Evolutionary conservation across 2,329 filamentous ascomycete species (phyloP).

Genomic region (Penicillium griseofulvum): DNA sequence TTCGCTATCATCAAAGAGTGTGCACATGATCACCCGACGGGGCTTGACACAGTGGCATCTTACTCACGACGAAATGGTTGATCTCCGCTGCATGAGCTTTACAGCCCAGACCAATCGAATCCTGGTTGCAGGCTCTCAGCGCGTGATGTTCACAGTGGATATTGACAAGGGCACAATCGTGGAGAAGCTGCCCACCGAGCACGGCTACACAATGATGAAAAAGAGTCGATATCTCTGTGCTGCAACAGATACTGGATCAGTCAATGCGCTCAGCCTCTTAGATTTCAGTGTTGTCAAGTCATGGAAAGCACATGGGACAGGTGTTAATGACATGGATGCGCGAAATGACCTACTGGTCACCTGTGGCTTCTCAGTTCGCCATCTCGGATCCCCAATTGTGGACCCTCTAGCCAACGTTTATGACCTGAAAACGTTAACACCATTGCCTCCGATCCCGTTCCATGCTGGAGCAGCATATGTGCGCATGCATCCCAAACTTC

Average conservation of each 20-base stretch:
- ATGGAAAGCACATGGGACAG: slow-evolving; percentile 86
- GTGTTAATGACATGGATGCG: slow-evolving; percentile 95
- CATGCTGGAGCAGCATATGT: slow-evolving; percentile 92
- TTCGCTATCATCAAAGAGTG: slow-evolving; percentile 74
- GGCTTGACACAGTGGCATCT: slow-evolving; percentile 89
- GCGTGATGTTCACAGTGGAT: slow-evolving; percentile 75
- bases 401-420: slow-evolving; percentile 95
- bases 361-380: slow-evolving; percentile 85
- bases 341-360: slow-evolving; percentile 93
- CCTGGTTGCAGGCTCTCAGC: slow-evolving; percentile 81
- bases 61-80: slow-evolving; percentile 72
- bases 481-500: slow-evolving; percentile 92
- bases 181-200: slow-evolving; percentile 68
- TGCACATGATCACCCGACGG: slow-evolving; percentile 83
- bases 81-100: slow-evolving; percentile 92
- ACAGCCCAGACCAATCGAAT: slow-evolving; percentile 83
- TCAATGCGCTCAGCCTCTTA: slow-evolving; percentile 80
- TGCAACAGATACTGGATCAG: slow-evolving; percentile 75
- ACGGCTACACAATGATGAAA: slow-evolving; percentile 89
- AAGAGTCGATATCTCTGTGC: slow-evolving; percentile 85
- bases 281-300: slow-evolving; percentile 76
- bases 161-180: slow-evolving; percentile 70
- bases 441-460: slow-evolving; percentile 85
- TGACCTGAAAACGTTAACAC: slow-evolving; percentile 84
- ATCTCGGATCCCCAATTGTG: slow-evolving; percentile 74